These are phyloP conservation scores for Lepidopterella palustris DNA, from an alignment of 495 filamentous ascomycete genomes.

Conservation along the genomic window DNA sequence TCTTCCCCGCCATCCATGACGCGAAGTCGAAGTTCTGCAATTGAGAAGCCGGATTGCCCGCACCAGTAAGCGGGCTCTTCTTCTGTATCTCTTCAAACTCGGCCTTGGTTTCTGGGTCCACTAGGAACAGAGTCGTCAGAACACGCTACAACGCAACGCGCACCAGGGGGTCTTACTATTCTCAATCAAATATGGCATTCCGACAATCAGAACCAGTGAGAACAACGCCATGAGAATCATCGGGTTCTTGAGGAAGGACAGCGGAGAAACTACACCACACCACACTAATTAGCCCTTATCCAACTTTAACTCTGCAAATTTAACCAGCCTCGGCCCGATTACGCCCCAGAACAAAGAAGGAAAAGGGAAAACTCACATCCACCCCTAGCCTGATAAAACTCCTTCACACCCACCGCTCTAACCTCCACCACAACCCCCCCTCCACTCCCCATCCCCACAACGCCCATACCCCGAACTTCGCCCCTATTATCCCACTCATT, in stretches of 20 bases:
- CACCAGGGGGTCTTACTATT: conserved; percentile 62
- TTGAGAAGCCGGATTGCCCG: conserved; percentile 39
- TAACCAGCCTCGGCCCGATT: conserved; percentile 12
- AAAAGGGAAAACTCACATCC: conserved; percentile 55
- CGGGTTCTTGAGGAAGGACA: conserved; percentile 79
- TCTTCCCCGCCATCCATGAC: conserved; percentile 66
- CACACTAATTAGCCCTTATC: conserved; percentile 6
- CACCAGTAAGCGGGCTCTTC: conserved; percentile 54
- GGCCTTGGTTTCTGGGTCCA: conserved; percentile 89
- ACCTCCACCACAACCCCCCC: conserved; percentile 48
- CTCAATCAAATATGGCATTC: conserved; percentile 89
- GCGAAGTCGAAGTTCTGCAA: conserved; percentile 80
- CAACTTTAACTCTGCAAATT: neutral
- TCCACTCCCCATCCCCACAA: conserved; percentile 32
- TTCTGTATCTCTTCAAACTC: conserved; percentile 91
- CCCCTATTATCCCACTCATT: conserved; percentile 84
- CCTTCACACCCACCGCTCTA: conserved; percentile 54
- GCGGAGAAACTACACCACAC: conserved; percentile 36
- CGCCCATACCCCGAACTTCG: conserved; percentile 44
- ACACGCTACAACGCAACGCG: neutral
- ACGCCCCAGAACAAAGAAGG: neutral
- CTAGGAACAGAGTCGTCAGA: conserved; percentile 38
- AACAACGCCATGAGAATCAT: conserved; percentile 90
- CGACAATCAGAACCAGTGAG: conserved; percentile 71
- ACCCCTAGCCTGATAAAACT: conserved; percentile 64